Base-by-base conservation (phyloP, 495 filamentous ascomycete genomes). In the Penicillium manginii region DNA sequence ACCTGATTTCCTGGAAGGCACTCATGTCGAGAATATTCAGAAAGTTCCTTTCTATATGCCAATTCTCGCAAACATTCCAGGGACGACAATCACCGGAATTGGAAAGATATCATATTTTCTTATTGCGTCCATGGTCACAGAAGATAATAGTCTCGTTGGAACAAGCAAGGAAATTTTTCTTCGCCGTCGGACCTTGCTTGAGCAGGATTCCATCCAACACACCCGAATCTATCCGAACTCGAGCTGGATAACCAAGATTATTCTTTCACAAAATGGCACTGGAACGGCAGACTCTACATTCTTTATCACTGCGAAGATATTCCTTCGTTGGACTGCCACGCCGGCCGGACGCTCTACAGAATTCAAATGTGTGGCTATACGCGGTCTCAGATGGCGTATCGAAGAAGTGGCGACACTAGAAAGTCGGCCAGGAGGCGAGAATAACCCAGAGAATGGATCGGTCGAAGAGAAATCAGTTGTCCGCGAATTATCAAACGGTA, bases 351-450 rank as follows among this genome's bases (percentile, higher is more conserved):
- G 57, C 15, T 29, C 57, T 22, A 50, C 50, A 4, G 61, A 64
- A 23, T 58, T 54, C 54, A 64, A 37, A 37, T 58, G 53, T 43
- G 15, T 47, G 18, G 37, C 54, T 10, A 43, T 64, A 19, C 49
- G 61, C 2, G 57, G 54, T 18, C 45, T 64, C 15, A 50, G 58
- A 43, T 64, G 54, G 49, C 57, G 58, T 2, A 35, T 64, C 11
- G 61, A 64, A 46, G 61, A 64, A 50, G 43, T 60, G 5, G 54
- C 54, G 15, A 57, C 17, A 17, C 50, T 58, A 26, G 19, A 47
- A 22, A 22, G 46, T 17, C 22, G 18, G n/a, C 12, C 50, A 53
- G 12, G 12, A 23, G 15, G n/a, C 5, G 9, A 47, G n/a, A 19
- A 22, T 5, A 7, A 11, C 12, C 39, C 55, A 35, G 58, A 52